Base-by-base conservation (phyloP, 2,329 filamentous ascomycete genomes). In the Aquanectria penicillioides region DNA sequence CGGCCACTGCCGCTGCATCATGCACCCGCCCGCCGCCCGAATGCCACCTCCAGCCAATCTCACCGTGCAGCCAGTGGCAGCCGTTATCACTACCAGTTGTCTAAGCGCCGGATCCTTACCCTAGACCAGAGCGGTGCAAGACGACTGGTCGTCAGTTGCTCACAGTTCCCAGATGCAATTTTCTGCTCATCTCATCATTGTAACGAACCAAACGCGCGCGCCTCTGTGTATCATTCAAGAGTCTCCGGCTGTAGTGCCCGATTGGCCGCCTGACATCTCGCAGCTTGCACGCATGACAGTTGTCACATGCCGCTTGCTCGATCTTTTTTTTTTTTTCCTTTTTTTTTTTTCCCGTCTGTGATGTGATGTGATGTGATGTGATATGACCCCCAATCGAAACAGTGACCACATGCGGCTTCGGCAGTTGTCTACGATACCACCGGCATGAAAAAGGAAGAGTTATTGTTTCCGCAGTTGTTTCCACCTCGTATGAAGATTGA, bases 91-190 rank as follows among this genome's bases (percentile, higher is more conserved):
- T 33, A 7, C 12, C 5, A 26, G n/a, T n/a, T n/a, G n/a, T 13
- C 15, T 59, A 55, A 48, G 41, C 57, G 57, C 57, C 57, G n/a
- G 20, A 10, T 6, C 28, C 10, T 12, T 59, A 49, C 56, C 56
- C 56, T 59, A 34, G n/a, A 57, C 18, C 23, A 15, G 20, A 20
- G 31, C 17, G 31, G 37, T 6, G 5, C 28, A n/a, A 29, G 33
- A 37, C 20, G 36, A n/a, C 23, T 15, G 15, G 8, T 29, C 34
- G 6, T 41, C 10, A 54, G 25, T 54, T 40, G 50, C 25, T 33
- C 22, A 33, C 49, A 33, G 2, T 3, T 40, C 20, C 3, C 15
- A 12, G 15, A 25, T 18, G 34, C 17, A 46, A 53, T 54, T 8
- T 49, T 18, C 18, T 18, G 29, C 20, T 23, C 11, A 8, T 49